Base-by-base conservation (phyloP, 169 alveolate species). In the Cryptosporidium parvum region DNA sequence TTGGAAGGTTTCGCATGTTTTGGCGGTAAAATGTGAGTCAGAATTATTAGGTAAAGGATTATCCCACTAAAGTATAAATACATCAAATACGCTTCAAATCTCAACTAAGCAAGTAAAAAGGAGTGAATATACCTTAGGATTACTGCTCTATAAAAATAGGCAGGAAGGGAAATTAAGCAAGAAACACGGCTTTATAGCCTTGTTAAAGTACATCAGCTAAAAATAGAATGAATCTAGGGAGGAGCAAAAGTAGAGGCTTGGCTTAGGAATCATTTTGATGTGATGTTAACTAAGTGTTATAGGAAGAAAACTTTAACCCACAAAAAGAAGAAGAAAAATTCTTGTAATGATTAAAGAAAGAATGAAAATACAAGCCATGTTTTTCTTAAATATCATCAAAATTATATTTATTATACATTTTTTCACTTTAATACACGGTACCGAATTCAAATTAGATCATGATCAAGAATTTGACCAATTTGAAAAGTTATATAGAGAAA, bases 1-100 rank as follows among this genome's bases (percentile, higher is more conserved):
- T 5, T 31, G n/a, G 52, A n/a, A 37, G 53, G 72, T 52, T 14
- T 18, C 48, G 52, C 33, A 65, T 31, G 52, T 31, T 37, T 37
- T n/a, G 72, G 72, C 72, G 72, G 72, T 45, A 65, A 37, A 37
- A 37, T 56, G 16, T 56, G 67, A 56, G 67, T 56, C 67, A 56
- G 31, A 56, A 12, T 56, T 53, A 53, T 56, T 23, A 56, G 18
- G 37, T 56, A 23, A 16, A 56, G 23, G 56, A 16, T 48, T 14
- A 48, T 48, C 6, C 6, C 21, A 48, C 7, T 48, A 16, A 48
- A 48, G 7, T 48, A 4, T 14, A 48, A 4, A 21, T 14, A 16
- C 21, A 48, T 48, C 56, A 14, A 48, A 12, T 42, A 42, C 48
- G 16, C 48, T 42, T 42, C 48, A 7, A 42, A 42, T 42, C 14